Evolutionary conservation across 2,329 filamentous ascomycete species (phyloP).

Genomic region (Aspergillus tanneri): DNA sequence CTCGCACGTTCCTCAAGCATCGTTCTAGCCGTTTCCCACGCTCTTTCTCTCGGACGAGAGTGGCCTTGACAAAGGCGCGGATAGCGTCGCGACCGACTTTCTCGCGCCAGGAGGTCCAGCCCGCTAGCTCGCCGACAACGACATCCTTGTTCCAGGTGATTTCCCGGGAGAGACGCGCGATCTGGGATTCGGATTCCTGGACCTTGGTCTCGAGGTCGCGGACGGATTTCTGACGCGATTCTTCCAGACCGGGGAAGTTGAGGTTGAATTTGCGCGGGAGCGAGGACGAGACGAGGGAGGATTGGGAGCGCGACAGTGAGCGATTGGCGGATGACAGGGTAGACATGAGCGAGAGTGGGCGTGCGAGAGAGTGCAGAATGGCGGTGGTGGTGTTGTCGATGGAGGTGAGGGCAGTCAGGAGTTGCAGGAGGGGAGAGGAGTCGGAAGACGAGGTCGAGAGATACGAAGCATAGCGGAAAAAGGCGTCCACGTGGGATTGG

Average conservation of each 20-base stretch:
- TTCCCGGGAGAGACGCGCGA: conserved; percentile 73
- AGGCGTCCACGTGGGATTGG: conserved; percentile 63
- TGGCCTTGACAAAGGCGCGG: conserved; percentile 70
- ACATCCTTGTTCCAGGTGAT: conserved; percentile 90
- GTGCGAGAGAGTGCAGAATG: conserved; percentile 73
- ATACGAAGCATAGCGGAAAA: conserved; percentile 69
- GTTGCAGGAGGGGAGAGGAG: conserved; percentile 68
- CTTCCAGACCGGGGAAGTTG: conserved; percentile 64
- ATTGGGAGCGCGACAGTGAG: conserved; percentile 73
- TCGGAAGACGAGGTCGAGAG: conserved; percentile 61
- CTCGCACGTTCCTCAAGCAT: conserved; percentile 65
- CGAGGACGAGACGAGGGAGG: conserved; percentile 65
- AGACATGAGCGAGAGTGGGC: conserved; percentile 74
- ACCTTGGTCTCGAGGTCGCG: conserved; percentile 83
- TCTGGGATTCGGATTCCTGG: conserved; percentile 66
- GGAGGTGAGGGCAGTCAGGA: conserved; percentile 74
- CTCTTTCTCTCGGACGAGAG: conserved; percentile 77
- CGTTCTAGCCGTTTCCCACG: conserved; percentile 77
- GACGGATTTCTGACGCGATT: conserved; percentile 76
- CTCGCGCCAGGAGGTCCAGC: conserved; percentile 89
- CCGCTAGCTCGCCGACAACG: conserved; percentile 85
- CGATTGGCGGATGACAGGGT: conserved; percentile 73
- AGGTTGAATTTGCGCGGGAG: conserved; percentile 48
- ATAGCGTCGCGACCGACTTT: conserved; percentile 72
- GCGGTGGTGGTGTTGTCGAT: conserved; percentile 83